A percentile compares a stretch with the other conserved stretches of the same genome.
phyloP scores from a whole-genome alignment of 495 filamentous ascomycete genomes.

The Friedmanniomyces simplex region DNA sequence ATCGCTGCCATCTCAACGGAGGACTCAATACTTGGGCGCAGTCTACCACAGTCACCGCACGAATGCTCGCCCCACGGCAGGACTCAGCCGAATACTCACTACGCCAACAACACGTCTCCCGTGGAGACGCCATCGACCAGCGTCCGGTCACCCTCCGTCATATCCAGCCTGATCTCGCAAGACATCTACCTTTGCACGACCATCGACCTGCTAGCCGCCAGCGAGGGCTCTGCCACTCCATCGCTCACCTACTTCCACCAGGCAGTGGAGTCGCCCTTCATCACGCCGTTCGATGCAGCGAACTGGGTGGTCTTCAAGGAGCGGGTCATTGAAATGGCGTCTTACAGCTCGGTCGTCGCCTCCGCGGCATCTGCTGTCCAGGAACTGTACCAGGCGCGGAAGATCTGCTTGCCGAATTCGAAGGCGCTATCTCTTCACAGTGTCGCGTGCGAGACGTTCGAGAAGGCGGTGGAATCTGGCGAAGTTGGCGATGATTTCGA shows the following conservation, averaged over 20 bases:
- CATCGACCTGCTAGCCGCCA: background rate
- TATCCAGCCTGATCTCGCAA: background rate
- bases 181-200: conserved; percentile 1
- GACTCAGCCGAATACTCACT: background rate
- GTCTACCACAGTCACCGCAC: too few relatives aligned
- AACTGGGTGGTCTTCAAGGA: background rate
- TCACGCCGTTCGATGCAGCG: background rate
- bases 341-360: background rate
- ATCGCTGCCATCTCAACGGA: too few relatives aligned
- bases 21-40: too few relatives aligned
- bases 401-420: background rate
- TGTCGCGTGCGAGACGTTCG: background rate
- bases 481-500: background rate
- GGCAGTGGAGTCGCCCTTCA: background rate
- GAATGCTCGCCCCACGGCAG: background rate
- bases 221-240: background rate
- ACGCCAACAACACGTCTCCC: background rate
- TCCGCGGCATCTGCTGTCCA: background rate
- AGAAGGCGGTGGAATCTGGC: background rate
- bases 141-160: background rate
- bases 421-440: background rate
- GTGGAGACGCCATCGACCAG: background rate
- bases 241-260: background rate
- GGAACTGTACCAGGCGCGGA: background rate
- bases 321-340: background rate